Conservation (phyloP, 2,329 filamentous ascomycete species). For the Grosmannia penicillata region DNA sequence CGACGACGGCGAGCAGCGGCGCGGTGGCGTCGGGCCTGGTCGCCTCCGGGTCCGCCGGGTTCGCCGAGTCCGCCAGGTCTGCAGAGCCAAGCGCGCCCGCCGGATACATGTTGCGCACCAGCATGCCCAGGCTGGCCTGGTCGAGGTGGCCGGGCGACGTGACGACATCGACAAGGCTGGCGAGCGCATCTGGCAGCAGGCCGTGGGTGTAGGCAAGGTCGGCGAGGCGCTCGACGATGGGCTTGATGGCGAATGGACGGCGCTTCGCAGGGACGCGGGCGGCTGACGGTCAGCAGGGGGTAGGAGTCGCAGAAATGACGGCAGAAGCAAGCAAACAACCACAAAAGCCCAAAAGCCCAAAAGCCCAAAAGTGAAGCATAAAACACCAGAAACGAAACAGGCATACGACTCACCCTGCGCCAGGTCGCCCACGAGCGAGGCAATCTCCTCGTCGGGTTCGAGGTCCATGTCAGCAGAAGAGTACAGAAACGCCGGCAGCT, state of each 20-base stretch:
- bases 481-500: too few species aligned
- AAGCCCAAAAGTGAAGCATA: too few species aligned
- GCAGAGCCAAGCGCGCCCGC: too few species aligned
- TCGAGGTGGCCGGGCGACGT: slow-evolving; percentile 56
- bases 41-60: too few species aligned
- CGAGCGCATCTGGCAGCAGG: slow-evolving; percentile 43
- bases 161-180: slow-evolving; percentile 50
- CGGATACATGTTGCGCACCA: slow-evolving; percentile 66
- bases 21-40: slow-evolving; percentile 39
- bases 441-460: slow-evolving; percentile 7
- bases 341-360: too few species aligned
- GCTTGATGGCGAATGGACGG: slow-evolving; percentile 45
- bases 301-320: too few species aligned
- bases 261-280: slow-evolving; percentile 50
- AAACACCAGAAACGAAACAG: not conserved
- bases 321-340: too few species aligned
- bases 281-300: slow-evolving; percentile 21
- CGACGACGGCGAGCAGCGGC: slow-evolving; percentile 55
- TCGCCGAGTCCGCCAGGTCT: too few species aligned
- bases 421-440: slow-evolving; percentile 10
- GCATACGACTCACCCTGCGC: slow-evolving; percentile 7
- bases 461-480: slow-evolving; percentile 6
- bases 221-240: slow-evolving; percentile 47
- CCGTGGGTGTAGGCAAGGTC: slow-evolving; percentile 54
- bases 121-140: slow-evolving; percentile 53